Evolutionary conservation across 2,329 filamentous ascomycete species (phyloP).

Genomic region (Hypoxylon sp.): DNA sequence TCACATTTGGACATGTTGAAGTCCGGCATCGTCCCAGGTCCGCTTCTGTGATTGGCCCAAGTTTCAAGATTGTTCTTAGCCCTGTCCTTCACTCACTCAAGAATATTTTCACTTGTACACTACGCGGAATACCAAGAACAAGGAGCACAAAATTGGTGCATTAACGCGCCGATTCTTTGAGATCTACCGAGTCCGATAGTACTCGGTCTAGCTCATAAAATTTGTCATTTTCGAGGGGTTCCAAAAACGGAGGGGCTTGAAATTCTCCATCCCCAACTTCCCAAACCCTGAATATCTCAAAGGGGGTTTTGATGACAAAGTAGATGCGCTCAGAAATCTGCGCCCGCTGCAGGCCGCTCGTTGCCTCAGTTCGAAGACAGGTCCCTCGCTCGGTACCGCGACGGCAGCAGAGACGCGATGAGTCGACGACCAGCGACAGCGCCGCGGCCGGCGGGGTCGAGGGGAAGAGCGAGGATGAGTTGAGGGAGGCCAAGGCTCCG

Average conservation of each 20-base stretch:
- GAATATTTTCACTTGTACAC: conserved; percentile 33
- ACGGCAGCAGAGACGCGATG: conserved; percentile 23
- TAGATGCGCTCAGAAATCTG: conserved; percentile 34
- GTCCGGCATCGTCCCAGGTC: not conserved
- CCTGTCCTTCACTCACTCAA: conserved; percentile 20
- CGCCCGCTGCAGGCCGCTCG: conserved; percentile 33
- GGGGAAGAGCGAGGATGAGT: no score
- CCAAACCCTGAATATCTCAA: not conserved
- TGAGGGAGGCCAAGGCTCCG: no score
- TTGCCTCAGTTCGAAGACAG: conserved; percentile 22
- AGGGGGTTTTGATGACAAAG: conserved; percentile 3
- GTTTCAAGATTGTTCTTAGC: conserved; percentile 22
- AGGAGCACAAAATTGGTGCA: not conserved
- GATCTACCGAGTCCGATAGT: not conserved
- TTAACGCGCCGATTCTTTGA: not conserved
- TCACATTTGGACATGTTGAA: not conserved
- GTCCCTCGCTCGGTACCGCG: not conserved
- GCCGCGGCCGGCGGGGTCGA: not conserved
- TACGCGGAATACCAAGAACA: not conserved
- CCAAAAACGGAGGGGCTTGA: not conserved
- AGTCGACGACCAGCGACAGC: conserved; percentile 16
- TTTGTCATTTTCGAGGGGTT: no score
- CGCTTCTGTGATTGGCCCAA: conserved; percentile 34
- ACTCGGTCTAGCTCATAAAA: not conserved
- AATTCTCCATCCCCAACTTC: not conserved